Base-by-base conservation (phyloP, 2,329 filamentous ascomycete genomes). In the Verticillium nonalfalfae region DNA sequence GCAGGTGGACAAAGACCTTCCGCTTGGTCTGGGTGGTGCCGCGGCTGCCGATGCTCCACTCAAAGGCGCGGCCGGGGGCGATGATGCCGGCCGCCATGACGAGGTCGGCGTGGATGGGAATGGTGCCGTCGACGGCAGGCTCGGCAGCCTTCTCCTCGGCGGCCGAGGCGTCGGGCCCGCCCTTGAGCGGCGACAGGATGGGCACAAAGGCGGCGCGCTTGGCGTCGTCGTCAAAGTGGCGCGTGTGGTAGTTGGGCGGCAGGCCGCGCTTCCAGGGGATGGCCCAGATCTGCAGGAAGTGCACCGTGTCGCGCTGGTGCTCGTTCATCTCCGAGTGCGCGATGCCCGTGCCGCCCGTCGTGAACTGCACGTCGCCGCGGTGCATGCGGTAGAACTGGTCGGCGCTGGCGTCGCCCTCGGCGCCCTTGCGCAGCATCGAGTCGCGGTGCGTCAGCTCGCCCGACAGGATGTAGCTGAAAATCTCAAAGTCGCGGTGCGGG, bases 231-330 rank as follows among this genome's bases (percentile, higher is more conserved):
- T 79, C 75, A 68, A 92, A 96, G 64, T 85, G 83, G 63, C 80
- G 81, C 4, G 90, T 95, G 73, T 92, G 89, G 72, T 96, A 96
- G 45, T 84, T 81, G 1, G 92, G 92, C 56, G 81, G 81, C 57
- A 96, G 79, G 0, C 90, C 88, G 26, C 81, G 77, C 73, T 86
- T 87, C 84, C 91, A 93, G 0, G 91, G 91, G 58, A 91, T 79
- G 1, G 88, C 91, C 92, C 91, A 96, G 68, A 96, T 96, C 75
- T 96, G 92, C 38, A 96, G 77, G 71, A 96, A 96, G 72, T 96
- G 91, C 13, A 91, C 89, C 31, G 89, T 85, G 55, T 90, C 85
- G 14, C 82, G 76, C 59, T 78, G 73, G 72, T 91, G 87, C 75
- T 95, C 87, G 74, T 94, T 95, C 76, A 89, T 86, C 76, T 96